Percentiles rank a stretch among this genome's conserved stretches.
Conservation (phyloP, 2,329 filamentous ascomycete genomes). For the Alternaria sp. region DNA sequence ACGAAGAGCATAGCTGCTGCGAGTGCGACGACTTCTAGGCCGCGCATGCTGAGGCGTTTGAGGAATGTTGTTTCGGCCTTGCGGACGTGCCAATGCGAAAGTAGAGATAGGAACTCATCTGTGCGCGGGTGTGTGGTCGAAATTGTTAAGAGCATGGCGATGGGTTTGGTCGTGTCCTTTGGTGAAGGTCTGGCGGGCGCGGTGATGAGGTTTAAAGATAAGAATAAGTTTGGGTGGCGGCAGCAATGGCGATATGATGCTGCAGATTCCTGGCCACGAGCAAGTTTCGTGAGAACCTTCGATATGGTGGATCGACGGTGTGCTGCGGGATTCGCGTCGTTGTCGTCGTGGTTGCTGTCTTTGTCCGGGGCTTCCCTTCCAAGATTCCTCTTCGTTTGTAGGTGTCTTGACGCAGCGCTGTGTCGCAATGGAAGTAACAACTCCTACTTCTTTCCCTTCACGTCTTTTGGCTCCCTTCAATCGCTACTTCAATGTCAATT, state of each 20-base stretch:
- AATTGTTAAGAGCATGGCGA: slow-evolving; percentile 14
- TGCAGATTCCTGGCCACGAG: background rate
- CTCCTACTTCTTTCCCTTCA: background rate
- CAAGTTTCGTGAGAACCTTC: background rate
- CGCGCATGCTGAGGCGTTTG: slow-evolving; percentile 16
- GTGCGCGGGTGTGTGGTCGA: slow-evolving; percentile 4
- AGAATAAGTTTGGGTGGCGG: background rate
- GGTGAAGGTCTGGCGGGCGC: background rate
- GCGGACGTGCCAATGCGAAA: slow-evolving; percentile 5
- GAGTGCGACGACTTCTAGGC: slow-evolving; percentile 14
- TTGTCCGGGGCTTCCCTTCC: background rate
- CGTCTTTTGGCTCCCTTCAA: background rate
- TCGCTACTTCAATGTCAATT: background rate
- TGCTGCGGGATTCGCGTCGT: background rate
- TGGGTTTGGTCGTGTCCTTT: background rate
- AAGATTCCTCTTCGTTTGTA: background rate
- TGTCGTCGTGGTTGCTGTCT: background rate
- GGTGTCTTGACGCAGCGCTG: background rate
- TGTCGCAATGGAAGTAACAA: background rate
- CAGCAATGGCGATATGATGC: background rate
- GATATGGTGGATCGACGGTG: background rate
- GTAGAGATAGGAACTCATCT: background rate
- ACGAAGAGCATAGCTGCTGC: slow-evolving; percentile 20
- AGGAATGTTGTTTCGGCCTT: slow-evolving; percentile 4
- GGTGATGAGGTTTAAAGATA: background rate